Evolutionary conservation across 176 grass and related monocot genomes (phyloP), one percentile per base, ranked within the genome.

Genomic region (Oryza glaberrima): DNA sequence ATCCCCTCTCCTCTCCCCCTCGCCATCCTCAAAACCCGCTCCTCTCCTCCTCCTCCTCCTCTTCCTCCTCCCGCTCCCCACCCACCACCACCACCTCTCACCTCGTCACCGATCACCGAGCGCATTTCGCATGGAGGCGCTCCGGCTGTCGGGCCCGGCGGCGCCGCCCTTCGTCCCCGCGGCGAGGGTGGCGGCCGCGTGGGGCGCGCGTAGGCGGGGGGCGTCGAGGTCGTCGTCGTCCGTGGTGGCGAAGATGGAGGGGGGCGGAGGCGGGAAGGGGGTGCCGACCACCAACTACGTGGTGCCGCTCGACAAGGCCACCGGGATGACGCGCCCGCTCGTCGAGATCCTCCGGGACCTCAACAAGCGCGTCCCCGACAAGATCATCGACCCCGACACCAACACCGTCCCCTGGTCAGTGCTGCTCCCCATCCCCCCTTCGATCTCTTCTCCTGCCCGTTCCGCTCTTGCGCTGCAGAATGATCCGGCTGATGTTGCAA

Each of bases 321-420:
- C 90, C 35, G 88, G 89, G 11, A 71, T 98, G 70, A 96, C 91
- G 9, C 88, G 96, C 36, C 96, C 96, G 49, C 88, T 99, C 23
- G 91, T 94, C 11, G 96, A 98, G 96, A 98, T 98, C 92, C 90
- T 98, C 32, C 71, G 96, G 22, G 96, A 98, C 86, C 91, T 98
- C 89, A 98, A 96, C 88, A 99, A 99, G 90, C 89, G 96, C 80
- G 91, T 99, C 52, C 96, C 96, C 25, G 96, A 98, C 85, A 93
- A 98, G 86, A 98, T 98, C 86, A 92, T 98, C 83, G 85, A 94
- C 41, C 69, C 87, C 45, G 88, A 93, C 20, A 72, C 81, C 30
- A 81, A 86, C 81, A 81, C 91, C 66, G 93, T 98, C 32, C 91
- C 92, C 20, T 99, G 96, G 96, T 99, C 26, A 87, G 67, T 56